Base-by-base conservation (phyloP, 2,329 filamentous ascomycete genomes). In the Fusarium graminum region DNA sequence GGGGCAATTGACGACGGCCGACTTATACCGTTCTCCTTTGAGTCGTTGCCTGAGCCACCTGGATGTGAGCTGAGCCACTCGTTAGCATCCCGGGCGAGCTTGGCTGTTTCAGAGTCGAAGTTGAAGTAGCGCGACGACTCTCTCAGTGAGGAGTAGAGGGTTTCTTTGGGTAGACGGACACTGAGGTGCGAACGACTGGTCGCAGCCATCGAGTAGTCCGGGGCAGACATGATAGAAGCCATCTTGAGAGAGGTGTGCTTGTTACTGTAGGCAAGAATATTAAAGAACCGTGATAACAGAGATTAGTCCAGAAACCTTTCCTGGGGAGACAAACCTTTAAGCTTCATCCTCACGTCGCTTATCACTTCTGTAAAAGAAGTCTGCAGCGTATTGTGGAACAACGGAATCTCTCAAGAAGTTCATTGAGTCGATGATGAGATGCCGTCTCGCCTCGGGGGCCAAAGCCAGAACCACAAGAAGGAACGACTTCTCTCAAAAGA, bases 141-240 rank as follows among this genome's bases (percentile, higher is more conserved):
- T 34, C 64, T 59, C 12, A 74, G 52, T 6, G 71, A 68, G 0
- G 72, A 71, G 45, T 63, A 63, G 11, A 74, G 65, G 10, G 71
- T 67, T 25, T 72, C 68, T 12, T 64, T 64, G 8, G 72, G 73
- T 3, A 74, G 39, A 25, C 70, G 66, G 10, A 74, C 65, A 43
- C 71, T 74, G 8, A 74, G 65, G 22, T 61, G 70, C 29, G 69
- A 72, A 28, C 57, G 65, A 50, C 52, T 65, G 11, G 62, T 63
- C 55, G 65, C 50, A 49, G 64, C 69, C 65, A 71, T 71, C 3
- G 71, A 73, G 63, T 73, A 73, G 44, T 72, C 71, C 19, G 71
- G 71, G 16, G 69, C 68, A n/a, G 68, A 70, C 70, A 72, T 71
- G n/a, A 70, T 68, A 44, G 71, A 73, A 36, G 69, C 71, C 71